Conservation (phyloP, 176 grass and related monocot species). For the Musa itinerans region DNA sequence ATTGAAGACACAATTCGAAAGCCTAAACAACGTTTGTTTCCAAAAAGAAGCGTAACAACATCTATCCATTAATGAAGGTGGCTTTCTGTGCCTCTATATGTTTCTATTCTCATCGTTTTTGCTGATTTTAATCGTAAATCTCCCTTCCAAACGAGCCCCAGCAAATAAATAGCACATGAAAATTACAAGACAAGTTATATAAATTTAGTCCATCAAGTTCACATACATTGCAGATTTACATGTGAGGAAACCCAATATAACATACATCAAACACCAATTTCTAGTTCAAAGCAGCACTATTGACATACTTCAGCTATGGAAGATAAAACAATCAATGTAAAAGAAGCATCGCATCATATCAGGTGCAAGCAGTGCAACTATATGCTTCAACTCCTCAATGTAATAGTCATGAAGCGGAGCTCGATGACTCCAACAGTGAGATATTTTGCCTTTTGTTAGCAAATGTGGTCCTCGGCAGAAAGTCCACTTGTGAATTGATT, state of each 20-base stretch:
- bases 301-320: background rate
- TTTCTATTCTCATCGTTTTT: no score
- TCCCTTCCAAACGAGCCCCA: no score
- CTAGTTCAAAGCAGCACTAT: background rate
- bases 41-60: no score
- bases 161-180: no score
- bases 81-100: no score
- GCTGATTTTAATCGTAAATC: no score
- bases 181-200: no score
- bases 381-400: background rate
- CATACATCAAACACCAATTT: background rate
- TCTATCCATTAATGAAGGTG: no score
- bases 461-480: constrained; percentile 39
- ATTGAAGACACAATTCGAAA: no score
- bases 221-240: no score
- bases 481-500: constrained; percentile 40
- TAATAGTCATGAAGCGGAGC: constrained; percentile 48
- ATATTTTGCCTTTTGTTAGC: constrained; percentile 51
- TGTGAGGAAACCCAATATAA: background rate
- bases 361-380: background rate
- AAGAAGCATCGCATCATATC: background rate
- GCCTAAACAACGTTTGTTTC: no score
- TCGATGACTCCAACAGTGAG: constrained; percentile 53
- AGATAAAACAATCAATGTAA: background rate
- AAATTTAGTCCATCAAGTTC: no score